phyloP scores from a whole-genome alignment of 768 basidiomycete genomes.

The Rhodosporidiobolus odoratus region DNA sequence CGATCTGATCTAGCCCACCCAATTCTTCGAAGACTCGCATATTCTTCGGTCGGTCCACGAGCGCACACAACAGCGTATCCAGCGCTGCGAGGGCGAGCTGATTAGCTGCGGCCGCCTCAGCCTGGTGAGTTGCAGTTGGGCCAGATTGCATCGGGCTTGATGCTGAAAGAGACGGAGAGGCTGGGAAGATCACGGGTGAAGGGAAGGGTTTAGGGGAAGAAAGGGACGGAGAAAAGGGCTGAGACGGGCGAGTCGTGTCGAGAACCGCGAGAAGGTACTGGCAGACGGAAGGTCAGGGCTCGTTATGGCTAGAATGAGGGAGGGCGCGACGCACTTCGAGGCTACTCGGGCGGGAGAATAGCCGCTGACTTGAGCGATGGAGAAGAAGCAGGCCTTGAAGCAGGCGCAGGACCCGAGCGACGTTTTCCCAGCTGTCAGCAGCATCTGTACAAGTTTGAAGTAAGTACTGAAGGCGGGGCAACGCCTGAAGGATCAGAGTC shows the following conservation, averaged over 20 bases:
- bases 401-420: conserved; percentile 52
- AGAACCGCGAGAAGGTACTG: conserved; percentile 70
- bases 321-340: conserved; percentile 57
- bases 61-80: conserved; percentile 76
- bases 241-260: conserved; percentile 49
- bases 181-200: conserved; percentile 30
- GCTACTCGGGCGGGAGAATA: conserved; percentile 61
- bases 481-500: background rate
- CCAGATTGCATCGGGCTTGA: background rate
- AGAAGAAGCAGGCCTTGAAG: conserved; percentile 71
- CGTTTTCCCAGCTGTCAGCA: conserved; percentile 5
- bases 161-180: background rate
- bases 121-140: conserved; percentile 52
- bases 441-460: background rate
- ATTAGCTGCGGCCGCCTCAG: background rate
- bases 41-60: conserved; percentile 76
- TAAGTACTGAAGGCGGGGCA: no score
- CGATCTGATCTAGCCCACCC: conserved; percentile 71
- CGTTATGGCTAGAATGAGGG: background rate
- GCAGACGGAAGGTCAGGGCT: background rate
- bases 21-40: conserved; percentile 71
- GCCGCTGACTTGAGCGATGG: conserved; percentile 63
- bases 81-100: conserved; percentile 65
- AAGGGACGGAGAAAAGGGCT: conserved; percentile 2
- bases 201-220: conserved; percentile 3